These are phyloP conservation scores for Aureobasidium sp. DNA, from an alignment of 2,329 filamentous ascomycete species.

Conservation along the genomic window DNA sequence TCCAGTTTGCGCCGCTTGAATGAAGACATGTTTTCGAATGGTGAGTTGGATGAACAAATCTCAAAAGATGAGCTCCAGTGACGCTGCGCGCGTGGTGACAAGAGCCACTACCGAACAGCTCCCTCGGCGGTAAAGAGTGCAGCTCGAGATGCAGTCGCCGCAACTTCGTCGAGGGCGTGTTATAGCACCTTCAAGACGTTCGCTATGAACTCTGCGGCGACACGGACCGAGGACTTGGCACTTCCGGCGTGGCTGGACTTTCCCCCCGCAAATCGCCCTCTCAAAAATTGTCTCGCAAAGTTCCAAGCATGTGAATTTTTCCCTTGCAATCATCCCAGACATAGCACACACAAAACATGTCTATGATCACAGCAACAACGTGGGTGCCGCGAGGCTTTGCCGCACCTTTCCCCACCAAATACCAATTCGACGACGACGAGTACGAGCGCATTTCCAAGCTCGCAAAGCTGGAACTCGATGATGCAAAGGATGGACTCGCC, in stretches of 20 bases:
- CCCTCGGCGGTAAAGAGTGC: not conserved
- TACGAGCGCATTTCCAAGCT: slow-evolving; percentile 45
- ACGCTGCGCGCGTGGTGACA: not conserved
- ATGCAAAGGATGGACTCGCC: slow-evolving; percentile 79
- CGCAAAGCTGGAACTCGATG: slow-evolving; percentile 67
- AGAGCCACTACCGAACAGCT: not conserved
- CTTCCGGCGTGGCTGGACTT: not conserved
- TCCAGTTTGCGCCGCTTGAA: slow-evolving; percentile 55
- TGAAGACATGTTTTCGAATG: slow-evolving; percentile 7
- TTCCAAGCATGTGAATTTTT: slow-evolving; percentile 5
- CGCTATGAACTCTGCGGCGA: not conserved
- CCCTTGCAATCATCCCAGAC: not conserved
- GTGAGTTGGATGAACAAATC: not conserved
- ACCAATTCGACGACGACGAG: slow-evolving; percentile 46
- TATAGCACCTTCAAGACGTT: not conserved
- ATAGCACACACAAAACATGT: slow-evolving; percentile 35
- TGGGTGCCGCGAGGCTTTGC: slow-evolving; percentile 48
- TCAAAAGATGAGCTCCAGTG: not conserved
- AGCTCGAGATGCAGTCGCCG: no score
- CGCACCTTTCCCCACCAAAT: slow-evolving; percentile 43
- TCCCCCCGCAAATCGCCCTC: not conserved
- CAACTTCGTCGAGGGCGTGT: no score
- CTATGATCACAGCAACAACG: slow-evolving; percentile 50
- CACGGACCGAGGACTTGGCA: not conserved
- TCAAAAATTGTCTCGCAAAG: slow-evolving; percentile 10